These are phyloP conservation scores for Phyllosticta citriasiana DNA, from an alignment of 2,329 filamentous ascomycete genomes.

Conservation along the genomic window DNA sequence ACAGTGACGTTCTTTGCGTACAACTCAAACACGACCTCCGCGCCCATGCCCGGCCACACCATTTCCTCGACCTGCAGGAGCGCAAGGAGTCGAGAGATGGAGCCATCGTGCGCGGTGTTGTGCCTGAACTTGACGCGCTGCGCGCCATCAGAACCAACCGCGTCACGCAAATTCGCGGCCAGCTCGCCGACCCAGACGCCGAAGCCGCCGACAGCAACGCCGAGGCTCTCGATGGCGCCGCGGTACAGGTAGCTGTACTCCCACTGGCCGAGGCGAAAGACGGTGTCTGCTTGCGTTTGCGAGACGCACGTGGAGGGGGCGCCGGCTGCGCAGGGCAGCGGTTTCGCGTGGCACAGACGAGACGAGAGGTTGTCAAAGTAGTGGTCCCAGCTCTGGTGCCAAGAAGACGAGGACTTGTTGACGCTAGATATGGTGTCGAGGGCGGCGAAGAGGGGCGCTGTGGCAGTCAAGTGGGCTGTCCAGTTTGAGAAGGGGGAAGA, in stretches of 20 bases:
- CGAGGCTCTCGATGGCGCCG: constrained; percentile 46
- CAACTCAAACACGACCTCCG: constrained; percentile 68
- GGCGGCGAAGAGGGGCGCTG: constrained; percentile 43
- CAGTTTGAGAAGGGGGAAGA: constrained; percentile 39
- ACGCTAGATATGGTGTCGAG: constrained; percentile 65
- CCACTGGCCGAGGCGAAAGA: constrained; percentile 69
- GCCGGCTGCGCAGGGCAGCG: constrained; percentile 52
- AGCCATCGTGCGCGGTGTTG: constrained; percentile 74
- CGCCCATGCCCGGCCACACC: constrained; percentile 79
- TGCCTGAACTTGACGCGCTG: constrained; percentile 51
- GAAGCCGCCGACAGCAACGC: constrained; percentile 48
- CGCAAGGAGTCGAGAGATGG: constrained; percentile 54
- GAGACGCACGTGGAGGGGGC: constrained; percentile 44
- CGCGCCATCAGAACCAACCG: constrained; percentile 30
- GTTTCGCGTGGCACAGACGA: constrained; percentile 63
- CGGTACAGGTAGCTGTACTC: constrained; percentile 75
- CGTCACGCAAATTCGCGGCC: constrained; percentile 51
- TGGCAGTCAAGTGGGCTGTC: constrained; percentile 52
- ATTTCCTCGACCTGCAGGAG: constrained; percentile 64
- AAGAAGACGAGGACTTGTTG: constrained; percentile 43
- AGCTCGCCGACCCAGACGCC: constrained; percentile 70
- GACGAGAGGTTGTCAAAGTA: constrained; percentile 80
- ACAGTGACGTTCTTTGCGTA: constrained; percentile 27
- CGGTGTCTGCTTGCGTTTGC: constrained; percentile 52
- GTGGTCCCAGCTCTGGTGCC: constrained; percentile 66